Evolutionary conservation across 2,329 filamentous ascomycete genomes (phyloP).

Genomic region (Xylaria sp.): DNA sequence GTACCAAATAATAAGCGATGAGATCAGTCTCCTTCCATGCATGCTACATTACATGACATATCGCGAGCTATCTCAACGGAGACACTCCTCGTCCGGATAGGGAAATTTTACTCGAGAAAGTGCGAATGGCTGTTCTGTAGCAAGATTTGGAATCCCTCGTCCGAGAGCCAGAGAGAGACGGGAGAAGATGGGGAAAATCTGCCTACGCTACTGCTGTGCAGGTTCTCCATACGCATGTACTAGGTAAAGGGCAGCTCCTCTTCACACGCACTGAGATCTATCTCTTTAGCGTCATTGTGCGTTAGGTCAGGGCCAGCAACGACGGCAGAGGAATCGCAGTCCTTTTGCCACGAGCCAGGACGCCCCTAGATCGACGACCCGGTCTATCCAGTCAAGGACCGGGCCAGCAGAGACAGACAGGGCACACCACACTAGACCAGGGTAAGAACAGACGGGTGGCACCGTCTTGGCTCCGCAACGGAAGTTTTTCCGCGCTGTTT

Average conservation of each 20-base stretch:
- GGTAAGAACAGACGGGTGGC: slow-evolving; percentile 27
- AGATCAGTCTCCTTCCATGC: slow-evolving; percentile 20
- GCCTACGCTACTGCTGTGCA: slow-evolving; percentile 18
- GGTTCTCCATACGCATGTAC: neutral
- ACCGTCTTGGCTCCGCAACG: slow-evolving; percentile 33
- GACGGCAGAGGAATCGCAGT: slow-evolving; percentile 5
- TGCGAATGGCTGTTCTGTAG: slow-evolving; percentile 7
- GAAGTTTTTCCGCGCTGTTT: slow-evolving; percentile 33
- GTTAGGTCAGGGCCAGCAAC: slow-evolving; percentile 6
- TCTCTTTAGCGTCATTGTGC: slow-evolving; percentile 29
- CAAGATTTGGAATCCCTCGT: slow-evolving; percentile 37
- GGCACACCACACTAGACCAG: slow-evolving; percentile 10
- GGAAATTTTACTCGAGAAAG: slow-evolving; percentile 39
- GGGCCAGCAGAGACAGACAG: slow-evolving; percentile 14
- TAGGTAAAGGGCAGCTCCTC: neutral
- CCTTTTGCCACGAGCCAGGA: slow-evolving; percentile 14
- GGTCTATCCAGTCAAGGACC: slow-evolving; percentile 8
- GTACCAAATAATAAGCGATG: slow-evolving; percentile 11
- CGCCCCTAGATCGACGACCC: neutral
- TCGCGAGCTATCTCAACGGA: slow-evolving; percentile 29
- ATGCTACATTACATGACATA: slow-evolving; percentile 21
- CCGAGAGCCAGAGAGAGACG: slow-evolving; percentile 4
- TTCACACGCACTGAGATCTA: slow-evolving; percentile 4
- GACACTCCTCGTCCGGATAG: slow-evolving; percentile 26
- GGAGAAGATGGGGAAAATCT: slow-evolving; percentile 17